Conservation (phyloP, 2,329 filamentous ascomycete genomes). For the Fusarium sp. region DNA sequence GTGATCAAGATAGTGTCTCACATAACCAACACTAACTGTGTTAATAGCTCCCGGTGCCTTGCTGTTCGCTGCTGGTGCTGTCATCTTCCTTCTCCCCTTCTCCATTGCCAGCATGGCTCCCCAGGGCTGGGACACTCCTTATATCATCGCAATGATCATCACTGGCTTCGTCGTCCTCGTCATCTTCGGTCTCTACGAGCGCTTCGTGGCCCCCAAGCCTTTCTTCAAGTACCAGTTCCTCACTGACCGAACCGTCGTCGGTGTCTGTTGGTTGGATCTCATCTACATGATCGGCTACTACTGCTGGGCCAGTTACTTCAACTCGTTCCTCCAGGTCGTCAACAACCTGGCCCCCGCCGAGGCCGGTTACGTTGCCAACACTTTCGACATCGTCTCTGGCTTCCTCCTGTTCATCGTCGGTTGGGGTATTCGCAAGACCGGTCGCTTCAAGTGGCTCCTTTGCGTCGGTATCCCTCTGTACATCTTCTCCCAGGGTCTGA, state of each 20-base stretch:
- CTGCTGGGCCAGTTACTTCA: constrained; percentile 61
- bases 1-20: constrained; percentile 30
- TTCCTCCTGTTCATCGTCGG: constrained; percentile 62
- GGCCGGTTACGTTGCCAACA: constrained; percentile 61
- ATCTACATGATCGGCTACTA: constrained; percentile 59
- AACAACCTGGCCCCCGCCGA: constrained; percentile 59
- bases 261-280: constrained; percentile 56
- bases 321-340: constrained; percentile 65
- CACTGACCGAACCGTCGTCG: constrained; percentile 61
- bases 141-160: constrained; percentile 67
- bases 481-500: constrained; percentile 62
- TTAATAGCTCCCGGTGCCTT: constrained; percentile 61
- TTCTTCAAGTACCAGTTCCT: constrained; percentile 67
- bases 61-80: constrained; percentile 63
- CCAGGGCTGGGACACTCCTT: constrained; percentile 60
- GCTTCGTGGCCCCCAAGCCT: constrained; percentile 63
- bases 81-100: constrained; percentile 70
- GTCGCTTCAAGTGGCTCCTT: constrained; percentile 64
- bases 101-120: constrained; percentile 58
- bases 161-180: constrained; percentile 66
- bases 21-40: constrained; percentile 45
- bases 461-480: constrained; percentile 64
- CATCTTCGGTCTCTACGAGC: constrained; percentile 68
- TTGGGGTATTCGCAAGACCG: constrained; percentile 58
- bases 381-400: constrained; percentile 61